These are phyloP conservation scores for Entonaema liquescens DNA, from an alignment of 495 filamentous ascomycete species.

Conservation along the genomic window DNA sequence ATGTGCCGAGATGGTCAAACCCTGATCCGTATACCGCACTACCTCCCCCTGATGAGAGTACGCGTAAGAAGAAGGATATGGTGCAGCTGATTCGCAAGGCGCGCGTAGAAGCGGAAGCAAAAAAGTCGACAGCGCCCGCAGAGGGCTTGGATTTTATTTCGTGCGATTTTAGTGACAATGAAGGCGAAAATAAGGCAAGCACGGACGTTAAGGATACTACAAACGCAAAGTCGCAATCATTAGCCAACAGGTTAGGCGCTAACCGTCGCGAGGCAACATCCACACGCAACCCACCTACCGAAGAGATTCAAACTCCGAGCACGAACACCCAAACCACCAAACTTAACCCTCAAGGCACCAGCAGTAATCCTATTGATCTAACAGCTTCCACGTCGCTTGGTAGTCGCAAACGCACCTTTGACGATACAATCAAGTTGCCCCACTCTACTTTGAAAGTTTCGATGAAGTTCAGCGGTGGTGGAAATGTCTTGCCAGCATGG, in stretches of 20 bases:
- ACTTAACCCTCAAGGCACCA: constrained; percentile 4
- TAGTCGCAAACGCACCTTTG: constrained; percentile 73
- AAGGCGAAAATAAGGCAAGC: constrained; percentile 19
- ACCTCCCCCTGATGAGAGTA: constrained; percentile 70
- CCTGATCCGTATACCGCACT: constrained; percentile 89
- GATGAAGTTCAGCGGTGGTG: constrained; percentile 54
- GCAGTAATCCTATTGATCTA: constrained; percentile 36
- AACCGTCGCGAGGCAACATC: constrained; percentile 2
- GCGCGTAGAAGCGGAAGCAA: constrained; percentile 61
- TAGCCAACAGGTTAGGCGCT: not conserved
- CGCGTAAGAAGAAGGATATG: constrained; percentile 78
- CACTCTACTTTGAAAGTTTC: constrained; percentile 56
- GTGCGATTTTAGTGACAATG: constrained; percentile 69
- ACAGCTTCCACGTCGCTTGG: constrained; percentile 44
- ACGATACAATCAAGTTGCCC: constrained; percentile 69
- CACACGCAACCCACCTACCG: not conserved
- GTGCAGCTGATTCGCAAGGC: constrained; percentile 89
- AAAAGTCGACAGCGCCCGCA: constrained; percentile 66
- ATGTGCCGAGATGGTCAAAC: constrained; percentile 85
- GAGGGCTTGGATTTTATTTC: constrained; percentile 82
- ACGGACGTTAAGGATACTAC: not conserved
- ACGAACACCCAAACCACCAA: constrained; percentile 15
- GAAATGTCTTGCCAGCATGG: constrained; percentile 68
- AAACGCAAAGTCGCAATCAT: not conserved
- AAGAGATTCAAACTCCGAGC: not conserved